Percentiles rank a stretch among this genome's conserved stretches.
Evolutionary conservation across 208 protist genomes (phyloP).

Genomic region (Tritrichomonas musculus): DNA sequence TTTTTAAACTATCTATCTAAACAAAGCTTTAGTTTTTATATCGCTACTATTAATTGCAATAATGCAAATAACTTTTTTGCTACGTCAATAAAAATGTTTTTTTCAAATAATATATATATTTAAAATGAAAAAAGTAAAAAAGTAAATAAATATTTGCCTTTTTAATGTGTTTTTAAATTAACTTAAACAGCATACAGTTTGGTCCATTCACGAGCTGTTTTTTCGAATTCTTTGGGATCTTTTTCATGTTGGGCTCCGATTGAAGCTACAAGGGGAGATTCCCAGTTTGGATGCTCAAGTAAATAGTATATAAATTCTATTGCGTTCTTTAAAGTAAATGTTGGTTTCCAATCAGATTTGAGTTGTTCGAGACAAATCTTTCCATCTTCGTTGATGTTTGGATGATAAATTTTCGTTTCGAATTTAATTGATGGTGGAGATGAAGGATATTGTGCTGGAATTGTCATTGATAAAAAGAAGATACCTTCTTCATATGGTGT

Average conservation of each 20-base stretch:
- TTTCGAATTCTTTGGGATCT: conserved; percentile 18
- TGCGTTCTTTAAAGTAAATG: background rate
- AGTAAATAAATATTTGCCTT: too few species aligned
- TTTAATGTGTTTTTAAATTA: too few species aligned
- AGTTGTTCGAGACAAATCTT: background rate
- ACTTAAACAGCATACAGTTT: background rate
- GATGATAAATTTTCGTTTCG: conserved; percentile 33
- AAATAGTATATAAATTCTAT: background rate
- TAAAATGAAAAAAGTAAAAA: too few species aligned
- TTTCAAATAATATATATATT: too few species aligned
- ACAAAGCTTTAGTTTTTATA: too few species aligned
- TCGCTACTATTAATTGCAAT: too few species aligned
- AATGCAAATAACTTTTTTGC: too few species aligned
- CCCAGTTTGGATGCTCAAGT: background rate
- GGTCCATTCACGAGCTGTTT: background rate
- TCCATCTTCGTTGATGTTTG: conserved; percentile 28
- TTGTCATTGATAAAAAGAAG: background rate
- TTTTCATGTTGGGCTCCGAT: background rate
- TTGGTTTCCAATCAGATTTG: background rate
- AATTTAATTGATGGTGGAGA: background rate
- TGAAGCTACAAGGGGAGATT: background rate
- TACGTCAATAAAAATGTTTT: too few species aligned
- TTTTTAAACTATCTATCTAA: too few species aligned
- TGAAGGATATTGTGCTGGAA: background rate
- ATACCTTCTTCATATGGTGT: conserved; percentile 9